These are phyloP conservation scores for Colletotrichum limetticola DNA, from an alignment of 2,329 filamentous ascomycete species.

Conservation along the genomic window DNA sequence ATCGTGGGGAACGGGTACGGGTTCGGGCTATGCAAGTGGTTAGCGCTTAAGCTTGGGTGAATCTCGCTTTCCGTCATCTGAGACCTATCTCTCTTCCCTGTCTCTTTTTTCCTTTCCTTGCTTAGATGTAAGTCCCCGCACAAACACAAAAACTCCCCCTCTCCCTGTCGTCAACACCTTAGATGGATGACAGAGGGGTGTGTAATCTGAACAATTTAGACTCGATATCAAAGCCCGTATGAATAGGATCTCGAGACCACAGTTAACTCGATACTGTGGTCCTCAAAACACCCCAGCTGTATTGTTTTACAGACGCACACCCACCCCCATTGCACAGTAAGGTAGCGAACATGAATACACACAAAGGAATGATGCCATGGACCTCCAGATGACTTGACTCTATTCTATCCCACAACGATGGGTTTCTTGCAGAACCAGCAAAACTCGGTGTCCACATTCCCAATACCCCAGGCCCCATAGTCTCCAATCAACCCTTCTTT, in stretches of 20 bases:
- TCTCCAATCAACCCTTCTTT: background rate
- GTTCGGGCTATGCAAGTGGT: background rate
- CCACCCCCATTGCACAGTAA: background rate
- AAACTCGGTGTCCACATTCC: background rate
- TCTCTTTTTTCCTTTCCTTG: background rate
- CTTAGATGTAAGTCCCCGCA: conserved; percentile 2
- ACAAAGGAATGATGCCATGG: background rate
- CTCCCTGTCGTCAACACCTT: background rate
- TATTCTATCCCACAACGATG: background rate
- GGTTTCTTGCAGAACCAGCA: background rate
- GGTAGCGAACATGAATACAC: background rate
- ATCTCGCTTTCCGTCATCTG: conserved; percentile 25
- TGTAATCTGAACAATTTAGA: background rate
- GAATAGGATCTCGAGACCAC: conserved; percentile 2
- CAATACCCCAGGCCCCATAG: too few relatives aligned
- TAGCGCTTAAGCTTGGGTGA: background rate
- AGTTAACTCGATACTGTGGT: conserved; percentile 29
- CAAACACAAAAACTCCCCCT: background rate
- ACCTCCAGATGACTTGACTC: background rate
- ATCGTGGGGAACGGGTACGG: background rate
- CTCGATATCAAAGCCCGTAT: background rate
- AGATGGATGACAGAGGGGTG: background rate
- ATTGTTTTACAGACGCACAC: background rate
- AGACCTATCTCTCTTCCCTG: conserved; percentile 4
- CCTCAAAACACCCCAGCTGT: background rate